These are phyloP conservation scores for Phlyctochytrium planicorne DNA, from an alignment of 192 early-diverging fungal species.

Conservation along the genomic window DNA sequence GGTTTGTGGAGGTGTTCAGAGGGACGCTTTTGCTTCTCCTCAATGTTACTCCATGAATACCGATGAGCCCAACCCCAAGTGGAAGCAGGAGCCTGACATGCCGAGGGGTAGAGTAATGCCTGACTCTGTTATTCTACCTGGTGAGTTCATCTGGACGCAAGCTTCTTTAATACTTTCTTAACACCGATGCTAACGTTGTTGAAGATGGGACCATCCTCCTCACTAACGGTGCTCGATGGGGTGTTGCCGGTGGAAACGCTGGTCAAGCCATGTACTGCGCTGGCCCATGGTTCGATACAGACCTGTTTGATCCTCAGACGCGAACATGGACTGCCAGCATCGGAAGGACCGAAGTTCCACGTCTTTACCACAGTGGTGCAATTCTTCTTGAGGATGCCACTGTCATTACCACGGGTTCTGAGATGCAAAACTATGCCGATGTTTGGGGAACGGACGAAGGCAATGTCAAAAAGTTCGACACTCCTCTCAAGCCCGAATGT, in stretches of 20 bases:
- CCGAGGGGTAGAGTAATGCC: conserved; percentile 24
- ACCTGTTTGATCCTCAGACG: neutral
- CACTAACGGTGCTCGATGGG: conserved; percentile 34
- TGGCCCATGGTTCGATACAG: conserved; percentile 22
- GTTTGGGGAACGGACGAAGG: conserved; percentile 14
- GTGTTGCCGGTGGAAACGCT: conserved; percentile 35
- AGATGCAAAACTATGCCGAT: conserved; percentile 41
- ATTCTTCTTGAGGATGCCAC: conserved; percentile 26
- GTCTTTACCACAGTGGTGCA: conserved; percentile 39
- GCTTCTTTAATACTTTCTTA: neutral
- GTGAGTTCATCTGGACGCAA: too few relatives aligned
- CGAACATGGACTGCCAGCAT: too few relatives aligned
- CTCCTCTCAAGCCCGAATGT: neutral
- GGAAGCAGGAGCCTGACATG: conserved; percentile 26
- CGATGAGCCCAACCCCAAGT: conserved; percentile 20
- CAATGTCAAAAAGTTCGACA: neutral
- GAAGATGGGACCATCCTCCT: conserved; percentile 36
- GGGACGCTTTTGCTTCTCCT: conserved; percentile 7
- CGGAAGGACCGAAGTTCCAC: conserved; percentile 3
- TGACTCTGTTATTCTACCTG: conserved; percentile 27
- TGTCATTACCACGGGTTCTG: conserved; percentile 37
- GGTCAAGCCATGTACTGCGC: conserved; percentile 31
- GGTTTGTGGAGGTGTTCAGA: conserved; percentile 39
- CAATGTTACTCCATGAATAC: conserved; percentile 30
- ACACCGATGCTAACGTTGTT: too few relatives aligned